These are phyloP conservation scores for Epichloe baconii DNA, from an alignment of 2,329 filamentous ascomycete genomes.

Conservation along the genomic window DNA sequence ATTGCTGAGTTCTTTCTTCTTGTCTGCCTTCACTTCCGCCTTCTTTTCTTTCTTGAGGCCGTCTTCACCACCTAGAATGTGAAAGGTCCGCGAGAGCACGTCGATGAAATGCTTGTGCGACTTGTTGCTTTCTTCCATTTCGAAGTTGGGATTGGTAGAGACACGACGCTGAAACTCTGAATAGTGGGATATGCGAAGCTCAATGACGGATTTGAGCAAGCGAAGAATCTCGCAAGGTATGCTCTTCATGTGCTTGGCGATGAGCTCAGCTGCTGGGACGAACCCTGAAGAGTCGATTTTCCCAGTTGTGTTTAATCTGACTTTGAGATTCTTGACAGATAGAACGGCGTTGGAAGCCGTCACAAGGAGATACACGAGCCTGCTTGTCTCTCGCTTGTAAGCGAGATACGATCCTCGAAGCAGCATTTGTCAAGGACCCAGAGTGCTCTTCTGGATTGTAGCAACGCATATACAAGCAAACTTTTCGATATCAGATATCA, in stretches of 20 bases:
- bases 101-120: slow-evolving; percentile 31
- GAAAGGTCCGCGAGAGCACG: slow-evolving; percentile 22
- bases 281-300: slow-evolving; percentile 23
- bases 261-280: slow-evolving; percentile 25
- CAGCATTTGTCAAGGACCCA: slow-evolving; percentile 27
- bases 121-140: slow-evolving; percentile 24
- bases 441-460: not conserved
- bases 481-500: not conserved
- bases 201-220: slow-evolving; percentile 26
- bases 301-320: slow-evolving; percentile 23
- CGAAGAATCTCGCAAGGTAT: slow-evolving; percentile 21
- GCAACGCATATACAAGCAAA: not conserved
- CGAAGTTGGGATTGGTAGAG: slow-evolving; percentile 18
- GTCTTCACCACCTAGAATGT: slow-evolving; percentile 19
- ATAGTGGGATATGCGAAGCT: slow-evolving; percentile 18
- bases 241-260: slow-evolving; percentile 20
- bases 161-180: slow-evolving; percentile 20
- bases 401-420: slow-evolving; percentile 19
- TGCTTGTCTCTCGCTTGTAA: slow-evolving; percentile 27
- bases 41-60: slow-evolving; percentile 9
- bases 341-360: slow-evolving; percentile 24
- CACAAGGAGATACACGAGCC: slow-evolving; percentile 26
- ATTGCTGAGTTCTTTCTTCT: not conserved
- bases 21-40: not conserved
- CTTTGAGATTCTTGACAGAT: slow-evolving; percentile 7